Conservation (phyloP, 2,329 filamentous ascomycete species). For the Hymenotorrendiella dingleyae region DNA sequence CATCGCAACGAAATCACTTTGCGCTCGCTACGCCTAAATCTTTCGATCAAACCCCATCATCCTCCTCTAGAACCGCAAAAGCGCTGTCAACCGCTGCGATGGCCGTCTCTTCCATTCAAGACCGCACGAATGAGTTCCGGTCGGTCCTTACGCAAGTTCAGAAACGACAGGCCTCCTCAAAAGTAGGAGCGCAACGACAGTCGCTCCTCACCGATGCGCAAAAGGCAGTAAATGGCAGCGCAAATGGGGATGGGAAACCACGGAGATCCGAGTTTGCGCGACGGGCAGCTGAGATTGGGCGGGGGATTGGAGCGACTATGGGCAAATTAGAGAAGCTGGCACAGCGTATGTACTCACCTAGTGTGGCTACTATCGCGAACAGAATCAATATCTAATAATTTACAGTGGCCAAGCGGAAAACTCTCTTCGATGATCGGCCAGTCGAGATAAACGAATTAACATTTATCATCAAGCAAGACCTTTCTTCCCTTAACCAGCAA, state of each 20-base stretch:
- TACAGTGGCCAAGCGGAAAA: constrained; percentile 86
- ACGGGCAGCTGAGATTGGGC: constrained; percentile 83
- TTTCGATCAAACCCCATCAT: too few relatives aligned
- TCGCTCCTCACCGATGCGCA: constrained; percentile 72
- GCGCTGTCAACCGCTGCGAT: constrained; percentile 34
- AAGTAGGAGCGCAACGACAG: constrained; percentile 72
- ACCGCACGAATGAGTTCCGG: constrained; percentile 92
- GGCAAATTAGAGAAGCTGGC: constrained; percentile 91
- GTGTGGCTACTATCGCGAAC: background rate
- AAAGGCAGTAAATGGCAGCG: constrained; percentile 54
- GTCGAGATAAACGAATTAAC: constrained; percentile 97
- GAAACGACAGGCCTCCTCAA: constrained; percentile 68
- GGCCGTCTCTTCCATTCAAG: constrained; percentile 78
- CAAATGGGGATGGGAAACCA: constrained; percentile 38
- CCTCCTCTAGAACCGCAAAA: too few relatives aligned
- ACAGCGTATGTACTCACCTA: constrained; percentile 51
- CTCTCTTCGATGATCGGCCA: constrained; percentile 92
- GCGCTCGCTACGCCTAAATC: too few relatives aligned
- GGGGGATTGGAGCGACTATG: constrained; percentile 88
- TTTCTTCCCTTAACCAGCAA: constrained; percentile 78
- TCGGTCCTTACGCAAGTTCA: constrained; percentile 84
- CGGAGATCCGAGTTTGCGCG: constrained; percentile 86
- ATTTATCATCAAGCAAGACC: constrained; percentile 96
- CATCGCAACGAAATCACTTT: too few relatives aligned
- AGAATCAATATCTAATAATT: background rate